phyloP scores from a whole-genome alignment of 495 filamentous ascomycete genomes.

The Aspergillus sparsus region DNA sequence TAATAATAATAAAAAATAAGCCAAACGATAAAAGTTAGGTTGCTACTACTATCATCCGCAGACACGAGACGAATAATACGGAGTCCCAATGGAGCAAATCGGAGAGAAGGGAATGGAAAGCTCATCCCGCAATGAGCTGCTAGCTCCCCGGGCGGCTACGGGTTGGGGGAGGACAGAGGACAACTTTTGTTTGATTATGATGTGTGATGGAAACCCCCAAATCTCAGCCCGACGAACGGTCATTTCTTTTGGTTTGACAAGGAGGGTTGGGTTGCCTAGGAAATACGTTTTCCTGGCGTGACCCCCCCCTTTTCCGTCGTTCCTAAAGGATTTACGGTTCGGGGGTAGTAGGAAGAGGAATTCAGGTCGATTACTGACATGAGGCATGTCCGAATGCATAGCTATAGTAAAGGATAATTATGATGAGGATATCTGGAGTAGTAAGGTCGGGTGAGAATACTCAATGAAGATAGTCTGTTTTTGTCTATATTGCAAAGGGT shows the following conservation, averaged over 20 bases:
- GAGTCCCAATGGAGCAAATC: constrained; percentile 9
- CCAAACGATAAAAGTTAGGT: no score
- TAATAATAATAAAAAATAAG: no score
- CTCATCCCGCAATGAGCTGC: not conserved
- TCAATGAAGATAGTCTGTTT: not conserved
- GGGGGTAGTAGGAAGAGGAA: not conserved
- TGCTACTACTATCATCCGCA: not conserved
- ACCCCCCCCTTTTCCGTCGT: not conserved
- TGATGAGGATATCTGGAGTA: not conserved
- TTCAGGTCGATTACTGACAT: no score
- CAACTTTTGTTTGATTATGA: not conserved
- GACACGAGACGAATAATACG: constrained; percentile 1
- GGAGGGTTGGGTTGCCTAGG: constrained; percentile 2
- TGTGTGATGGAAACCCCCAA: constrained; percentile 3
- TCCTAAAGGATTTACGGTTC: constrained; percentile 1
- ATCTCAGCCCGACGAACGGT: not conserved
- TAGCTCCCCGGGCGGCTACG: not conserved
- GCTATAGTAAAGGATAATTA: not conserved
- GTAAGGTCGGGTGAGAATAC: not conserved
- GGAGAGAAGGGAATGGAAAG: constrained; percentile 6
- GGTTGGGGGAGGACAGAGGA: not conserved
- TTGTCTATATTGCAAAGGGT: not conserved
- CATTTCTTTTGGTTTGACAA: not conserved
- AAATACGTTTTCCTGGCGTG: not conserved
- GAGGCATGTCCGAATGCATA: no score